These are phyloP conservation scores for Fusarium palustre DNA, from an alignment of 2,329 filamentous ascomycete genomes.

Conservation along the genomic window DNA sequence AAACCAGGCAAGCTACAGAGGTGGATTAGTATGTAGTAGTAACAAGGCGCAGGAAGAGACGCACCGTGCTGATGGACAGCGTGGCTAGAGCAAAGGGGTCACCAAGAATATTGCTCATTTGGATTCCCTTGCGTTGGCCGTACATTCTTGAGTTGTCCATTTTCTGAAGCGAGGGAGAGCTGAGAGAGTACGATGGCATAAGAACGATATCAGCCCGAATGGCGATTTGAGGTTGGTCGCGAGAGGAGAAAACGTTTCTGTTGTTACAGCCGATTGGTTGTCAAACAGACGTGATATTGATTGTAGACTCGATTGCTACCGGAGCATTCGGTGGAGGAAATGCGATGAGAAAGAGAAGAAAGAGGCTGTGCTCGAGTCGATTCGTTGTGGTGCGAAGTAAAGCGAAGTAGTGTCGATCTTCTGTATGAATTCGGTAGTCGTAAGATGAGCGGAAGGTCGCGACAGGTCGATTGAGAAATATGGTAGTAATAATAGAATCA, in stretches of 20 bases:
- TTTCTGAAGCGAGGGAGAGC: slow-evolving; percentile 81
- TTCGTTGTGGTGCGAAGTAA: slow-evolving; percentile 17
- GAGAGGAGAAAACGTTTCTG: slow-evolving; percentile 22
- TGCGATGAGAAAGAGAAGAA: slow-evolving; percentile 20
- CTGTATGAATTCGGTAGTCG: slow-evolving; percentile 25
- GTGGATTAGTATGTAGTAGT: slow-evolving; percentile 34
- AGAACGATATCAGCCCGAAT: slow-evolving; percentile 33
- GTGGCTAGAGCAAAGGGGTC: slow-evolving; percentile 97
- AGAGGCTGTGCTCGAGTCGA: slow-evolving; percentile 33
- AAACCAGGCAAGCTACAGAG: slow-evolving; percentile 85
- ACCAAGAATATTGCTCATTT: slow-evolving; percentile 89
- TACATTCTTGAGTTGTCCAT: slow-evolving; percentile 78
- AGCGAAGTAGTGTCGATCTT: slow-evolving; percentile 36
- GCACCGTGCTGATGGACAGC: slow-evolving; percentile 88
- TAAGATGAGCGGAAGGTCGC: slow-evolving; percentile 22
- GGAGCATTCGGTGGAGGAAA: slow-evolving; percentile 44
- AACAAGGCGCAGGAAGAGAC: slow-evolving; percentile 52
- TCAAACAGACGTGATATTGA: slow-evolving; percentile 4
- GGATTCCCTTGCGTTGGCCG: slow-evolving; percentile 71
- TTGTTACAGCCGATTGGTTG: slow-evolving; percentile 23
- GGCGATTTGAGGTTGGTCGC: slow-evolving; percentile 22
- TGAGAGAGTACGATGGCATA: slow-evolving; percentile 79
- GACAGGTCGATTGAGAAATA: slow-evolving; percentile 36
- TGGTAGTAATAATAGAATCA: slow-evolving; percentile 29
- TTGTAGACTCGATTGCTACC: slow-evolving; percentile 45